Percentiles rank a stretch among this genome's conserved stretches.
These are phyloP conservation scores for Calonectria ilicicola DNA, from an alignment of 2,329 filamentous ascomycete genomes.

Conservation along the genomic window DNA sequence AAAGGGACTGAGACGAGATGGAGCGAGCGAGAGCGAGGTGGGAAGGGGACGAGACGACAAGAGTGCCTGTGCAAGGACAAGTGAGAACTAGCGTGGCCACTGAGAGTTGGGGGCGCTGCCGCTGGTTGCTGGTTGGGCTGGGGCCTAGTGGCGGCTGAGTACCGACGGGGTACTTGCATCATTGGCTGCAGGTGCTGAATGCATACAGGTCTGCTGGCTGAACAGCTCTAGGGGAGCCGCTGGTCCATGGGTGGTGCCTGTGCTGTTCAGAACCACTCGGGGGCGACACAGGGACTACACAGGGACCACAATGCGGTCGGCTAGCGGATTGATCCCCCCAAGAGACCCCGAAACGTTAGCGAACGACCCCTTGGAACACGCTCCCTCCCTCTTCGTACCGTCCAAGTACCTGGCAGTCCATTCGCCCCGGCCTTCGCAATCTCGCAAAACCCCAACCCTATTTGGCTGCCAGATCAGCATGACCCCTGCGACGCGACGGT, in stretches of 20 bases:
- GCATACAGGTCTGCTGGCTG: not conserved
- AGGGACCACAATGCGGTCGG: not conserved
- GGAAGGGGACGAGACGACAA: slow-evolving; percentile 31
- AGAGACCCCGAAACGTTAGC: not conserved
- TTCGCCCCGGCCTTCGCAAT: slow-evolving; percentile 26
- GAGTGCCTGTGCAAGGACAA: slow-evolving; percentile 21
- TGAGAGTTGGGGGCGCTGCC: slow-evolving; percentile 32
- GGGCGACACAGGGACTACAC: no score
- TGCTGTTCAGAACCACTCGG: not conserved
- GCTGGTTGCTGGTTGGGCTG: slow-evolving; percentile 33
- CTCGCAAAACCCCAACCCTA: slow-evolving; percentile 26
- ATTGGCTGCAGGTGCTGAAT: slow-evolving; percentile 6
- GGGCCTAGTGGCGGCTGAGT: slow-evolving; percentile 19
- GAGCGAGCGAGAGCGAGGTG: slow-evolving; percentile 12
- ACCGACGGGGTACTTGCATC: slow-evolving; percentile 16
- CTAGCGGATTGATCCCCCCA: not conserved
- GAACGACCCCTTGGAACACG: not conserved
- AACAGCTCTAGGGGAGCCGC: not conserved
- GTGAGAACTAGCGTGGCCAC: slow-evolving; percentile 33
- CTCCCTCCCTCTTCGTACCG: slow-evolving; percentile 1
- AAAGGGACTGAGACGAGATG: slow-evolving; percentile 15
- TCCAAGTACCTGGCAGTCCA: slow-evolving; percentile 3
- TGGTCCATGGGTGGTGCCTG: not conserved
- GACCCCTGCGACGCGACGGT: slow-evolving; percentile 15
- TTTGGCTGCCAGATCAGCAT: slow-evolving; percentile 23